Evolutionary conservation across 768 basidiomycete species (phyloP).

Genomic region (Kwoniella shandongensis): DNA sequence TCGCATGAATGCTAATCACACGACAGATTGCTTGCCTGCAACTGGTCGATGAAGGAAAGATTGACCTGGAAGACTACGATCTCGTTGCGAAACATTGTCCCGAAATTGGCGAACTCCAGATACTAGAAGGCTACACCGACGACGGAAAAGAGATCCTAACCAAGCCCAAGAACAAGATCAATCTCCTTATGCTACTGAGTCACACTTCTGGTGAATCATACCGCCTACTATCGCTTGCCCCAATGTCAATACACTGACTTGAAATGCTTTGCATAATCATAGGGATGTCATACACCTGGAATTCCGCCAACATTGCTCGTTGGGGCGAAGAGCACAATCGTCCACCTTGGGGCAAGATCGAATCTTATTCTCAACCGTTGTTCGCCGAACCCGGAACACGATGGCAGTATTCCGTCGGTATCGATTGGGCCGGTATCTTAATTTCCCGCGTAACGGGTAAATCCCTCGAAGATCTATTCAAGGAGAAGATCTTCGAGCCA

Average conservation of each 20-base stretch:
- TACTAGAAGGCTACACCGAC: slow-evolving; percentile 16
- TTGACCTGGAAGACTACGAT: slow-evolving; percentile 17
- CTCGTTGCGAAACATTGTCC: slow-evolving; percentile 10
- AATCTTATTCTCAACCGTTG: slow-evolving; percentile 9
- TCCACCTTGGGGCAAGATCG: slow-evolving; percentile 1
- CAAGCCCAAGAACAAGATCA: slow-evolving; percentile 16
- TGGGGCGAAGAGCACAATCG: neutral
- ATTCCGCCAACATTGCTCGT: neutral
- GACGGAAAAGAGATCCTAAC: slow-evolving; percentile 10
- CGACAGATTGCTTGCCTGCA: slow-evolving; percentile 16
- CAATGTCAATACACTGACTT: no score
- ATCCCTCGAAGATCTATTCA: neutral
- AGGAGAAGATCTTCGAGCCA: neutral
- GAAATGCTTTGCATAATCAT: no score
- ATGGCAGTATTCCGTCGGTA: slow-evolving; percentile 7
- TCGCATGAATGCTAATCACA: neutral
- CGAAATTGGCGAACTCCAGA: slow-evolving; percentile 13
- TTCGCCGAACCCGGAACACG: slow-evolving; percentile 23
- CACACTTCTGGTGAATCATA: slow-evolving; percentile 16
- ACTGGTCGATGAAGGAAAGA: slow-evolving; percentile 15
- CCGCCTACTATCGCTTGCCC: no score
- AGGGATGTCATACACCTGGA: neutral
- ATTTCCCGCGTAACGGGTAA: slow-evolving; percentile 20
- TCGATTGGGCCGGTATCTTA: slow-evolving; percentile 21
- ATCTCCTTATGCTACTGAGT: slow-evolving; percentile 18